These are phyloP conservation scores for Pyrus bretschneideri DNA, from an alignment of 306 rosid species.

Conservation along the genomic window DNA sequence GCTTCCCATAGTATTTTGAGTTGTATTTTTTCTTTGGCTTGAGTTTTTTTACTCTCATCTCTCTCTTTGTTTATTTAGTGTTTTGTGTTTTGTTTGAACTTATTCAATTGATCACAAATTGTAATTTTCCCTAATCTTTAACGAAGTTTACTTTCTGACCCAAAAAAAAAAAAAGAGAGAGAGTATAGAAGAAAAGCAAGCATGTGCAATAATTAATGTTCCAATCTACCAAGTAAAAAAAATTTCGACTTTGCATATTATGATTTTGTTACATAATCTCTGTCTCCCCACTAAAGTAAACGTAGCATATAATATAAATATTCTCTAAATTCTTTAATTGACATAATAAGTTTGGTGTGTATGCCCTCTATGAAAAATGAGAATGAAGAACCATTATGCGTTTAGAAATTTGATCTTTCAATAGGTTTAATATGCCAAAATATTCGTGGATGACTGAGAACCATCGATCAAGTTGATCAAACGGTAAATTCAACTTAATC, in stretches of 20 bases:
- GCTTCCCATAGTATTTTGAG: too few relatives aligned
- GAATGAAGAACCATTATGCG: background rate
- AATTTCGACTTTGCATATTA: background rate
- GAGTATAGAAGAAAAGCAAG: constrained; percentile 3
- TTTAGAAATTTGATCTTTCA: background rate
- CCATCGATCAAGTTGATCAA: background rate
- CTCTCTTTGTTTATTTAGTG: too few relatives aligned
- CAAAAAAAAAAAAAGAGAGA: background rate
- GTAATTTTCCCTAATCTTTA: too few relatives aligned
- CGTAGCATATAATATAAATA: background rate
- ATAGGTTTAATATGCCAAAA: background rate
- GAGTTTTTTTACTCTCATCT: too few relatives aligned
- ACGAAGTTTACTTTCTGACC: too few relatives aligned
- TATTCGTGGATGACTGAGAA: background rate
- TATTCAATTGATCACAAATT: too few relatives aligned
- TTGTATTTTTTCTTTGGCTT: too few relatives aligned
- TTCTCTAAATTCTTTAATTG: constrained; percentile 2
- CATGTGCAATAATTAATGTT: constrained; percentile 10
- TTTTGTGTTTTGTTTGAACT: too few relatives aligned
- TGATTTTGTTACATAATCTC: constrained; percentile 9
- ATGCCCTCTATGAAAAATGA: background rate
- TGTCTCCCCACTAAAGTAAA: constrained; percentile 11
- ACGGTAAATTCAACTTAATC: background rate
- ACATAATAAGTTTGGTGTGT: background rate
- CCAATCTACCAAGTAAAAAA: background rate